Percentiles rank a stretch among this genome's conserved stretches.
Evolutionary conservation across 257 asterid genomes (phyloP).

Genomic region (Lycium ferocissimum): DNA sequence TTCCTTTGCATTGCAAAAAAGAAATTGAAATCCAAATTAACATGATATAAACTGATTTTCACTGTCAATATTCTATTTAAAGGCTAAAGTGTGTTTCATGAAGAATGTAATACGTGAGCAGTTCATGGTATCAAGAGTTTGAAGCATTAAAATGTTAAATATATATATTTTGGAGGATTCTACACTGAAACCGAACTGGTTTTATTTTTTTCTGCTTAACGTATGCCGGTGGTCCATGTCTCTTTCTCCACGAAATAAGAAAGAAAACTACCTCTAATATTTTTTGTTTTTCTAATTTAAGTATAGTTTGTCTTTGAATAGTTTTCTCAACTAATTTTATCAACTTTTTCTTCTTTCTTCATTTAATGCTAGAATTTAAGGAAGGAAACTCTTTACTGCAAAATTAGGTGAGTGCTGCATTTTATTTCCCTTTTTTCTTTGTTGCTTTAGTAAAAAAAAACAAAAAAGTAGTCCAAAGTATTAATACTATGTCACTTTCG

Average conservation of each 20-base stretch:
- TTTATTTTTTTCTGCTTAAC: not conserved
- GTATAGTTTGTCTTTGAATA: slow-evolving; percentile 21
- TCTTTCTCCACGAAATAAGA: not conserved
- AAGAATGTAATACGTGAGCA: not conserved
- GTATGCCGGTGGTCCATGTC: slow-evolving; percentile 1
- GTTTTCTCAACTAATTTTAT: slow-evolving; percentile 48
- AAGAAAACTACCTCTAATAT: not conserved
- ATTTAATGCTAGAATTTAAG: slow-evolving; percentile 49
- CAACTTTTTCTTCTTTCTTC: slow-evolving; percentile 30
- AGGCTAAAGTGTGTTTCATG: not conserved
- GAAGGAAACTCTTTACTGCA: slow-evolving; percentile 33
- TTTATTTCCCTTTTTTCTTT: not conserved
- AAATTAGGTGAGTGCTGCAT: slow-evolving; percentile 45
- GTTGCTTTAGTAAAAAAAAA: not conserved
- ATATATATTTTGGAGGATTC: not conserved
- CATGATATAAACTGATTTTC: not conserved
- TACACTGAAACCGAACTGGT: not conserved
- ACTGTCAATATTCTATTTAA: not conserved
- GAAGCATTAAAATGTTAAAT: too few species aligned
- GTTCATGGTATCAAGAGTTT: too few species aligned
- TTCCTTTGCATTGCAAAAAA: not conserved
- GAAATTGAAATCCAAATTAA: not conserved
- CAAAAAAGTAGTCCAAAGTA: not conserved
- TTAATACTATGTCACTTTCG: not conserved
- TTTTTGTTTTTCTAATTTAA: not conserved